phyloP scores from a whole-genome alignment of 2,329 filamentous ascomycete species.

The Stagonosporopsis vannaccii region DNA sequence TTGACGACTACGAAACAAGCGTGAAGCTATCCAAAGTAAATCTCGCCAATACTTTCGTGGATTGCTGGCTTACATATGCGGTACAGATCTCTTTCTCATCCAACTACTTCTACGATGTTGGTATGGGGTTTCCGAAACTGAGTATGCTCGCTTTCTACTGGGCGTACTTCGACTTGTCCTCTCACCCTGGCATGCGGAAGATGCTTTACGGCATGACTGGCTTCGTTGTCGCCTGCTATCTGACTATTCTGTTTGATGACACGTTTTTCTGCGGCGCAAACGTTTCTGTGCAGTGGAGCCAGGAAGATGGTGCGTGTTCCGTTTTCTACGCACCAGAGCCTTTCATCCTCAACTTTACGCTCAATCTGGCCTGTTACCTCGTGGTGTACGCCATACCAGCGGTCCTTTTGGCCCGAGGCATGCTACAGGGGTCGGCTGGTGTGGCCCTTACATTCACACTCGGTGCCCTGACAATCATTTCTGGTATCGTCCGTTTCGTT shows the following conservation, averaged over 20 bases:
- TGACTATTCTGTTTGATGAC: slow-evolving; percentile 32
- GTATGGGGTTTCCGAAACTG: slow-evolving; percentile 36
- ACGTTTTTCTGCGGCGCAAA: slow-evolving; percentile 32
- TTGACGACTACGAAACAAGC: slow-evolving; percentile 28
- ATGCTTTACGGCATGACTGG: slow-evolving; percentile 30
- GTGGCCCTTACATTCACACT: slow-evolving; percentile 26
- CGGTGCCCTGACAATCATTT: slow-evolving; percentile 28
- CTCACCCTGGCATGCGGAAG: slow-evolving; percentile 29
- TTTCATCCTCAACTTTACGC: slow-evolving; percentile 36
- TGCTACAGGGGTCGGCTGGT: slow-evolving; percentile 19
- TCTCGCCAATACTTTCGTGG: neutral
- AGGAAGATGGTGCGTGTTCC: slow-evolving; percentile 32
- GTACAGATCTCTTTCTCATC: slow-evolving; percentile 32
- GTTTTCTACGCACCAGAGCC: slow-evolving; percentile 34
- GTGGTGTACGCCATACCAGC: slow-evolving; percentile 27
- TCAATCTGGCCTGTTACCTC: slow-evolving; percentile 32
- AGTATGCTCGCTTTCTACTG: slow-evolving; percentile 37
- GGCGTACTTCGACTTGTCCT: slow-evolving; percentile 29
- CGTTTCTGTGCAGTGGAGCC: slow-evolving; percentile 30
- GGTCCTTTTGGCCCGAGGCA: slow-evolving; percentile 19
- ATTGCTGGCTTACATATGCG: neutral
- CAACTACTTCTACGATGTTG: slow-evolving; percentile 37
- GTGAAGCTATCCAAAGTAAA: slow-evolving; percentile 30
- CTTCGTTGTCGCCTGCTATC: slow-evolving; percentile 29
- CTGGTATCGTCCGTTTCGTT: slow-evolving; percentile 28